Evolutionary conservation across 208 protist species (phyloP), one percentile per base, ranked within the genome.

Genomic region (Trypanosoma mega): DNA sequence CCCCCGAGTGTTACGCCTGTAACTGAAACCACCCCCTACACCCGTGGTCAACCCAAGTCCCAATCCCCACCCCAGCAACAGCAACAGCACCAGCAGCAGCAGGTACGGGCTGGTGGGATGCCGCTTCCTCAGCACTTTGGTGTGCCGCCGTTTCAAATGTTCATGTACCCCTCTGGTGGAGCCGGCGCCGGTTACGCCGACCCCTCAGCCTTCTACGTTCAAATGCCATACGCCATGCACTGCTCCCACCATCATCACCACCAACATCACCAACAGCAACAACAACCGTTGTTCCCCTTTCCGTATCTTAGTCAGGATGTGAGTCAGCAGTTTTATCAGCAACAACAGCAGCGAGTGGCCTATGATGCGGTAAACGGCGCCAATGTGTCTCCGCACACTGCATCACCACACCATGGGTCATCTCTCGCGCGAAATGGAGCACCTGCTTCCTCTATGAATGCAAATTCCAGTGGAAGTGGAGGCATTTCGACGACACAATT

Each of bases 271-370:
- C 31, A 54, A 7, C 39, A 60, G 6, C 33, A 45, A 12, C 58
- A 56, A 49, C 46, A 43, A 30, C 41, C 20, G 50, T 48, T 61
- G 62, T 24, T 47, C 20, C 46, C 52, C 43, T 68, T 68, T 47
- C 39, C 37, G 27, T 68, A 53, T 29, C 16, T 50, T 7, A 54
- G 54, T 9, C 53, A 56, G 20, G 63, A 63, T 12, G 37, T 69
- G 45, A 39, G 45, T 55, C 63, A 61, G n/a, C 63, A 61, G n/a
- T 29, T 57, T 3, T 63, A 57, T 16, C 63, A 54, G 9, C 63
- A 62, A 33, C 30, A 23, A 6, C 63, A 54, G 20, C 63, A 62
- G 30, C 30, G 21, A 6, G 46, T 18, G 7, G 46, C 37, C 3
- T 53, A 45, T 60, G 62, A 68, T 16, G 21, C 62, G 23, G 14